These are phyloP conservation scores for Talaromyces islandicus DNA, from an alignment of 2,329 filamentous ascomycete species.

Conservation along the genomic window DNA sequence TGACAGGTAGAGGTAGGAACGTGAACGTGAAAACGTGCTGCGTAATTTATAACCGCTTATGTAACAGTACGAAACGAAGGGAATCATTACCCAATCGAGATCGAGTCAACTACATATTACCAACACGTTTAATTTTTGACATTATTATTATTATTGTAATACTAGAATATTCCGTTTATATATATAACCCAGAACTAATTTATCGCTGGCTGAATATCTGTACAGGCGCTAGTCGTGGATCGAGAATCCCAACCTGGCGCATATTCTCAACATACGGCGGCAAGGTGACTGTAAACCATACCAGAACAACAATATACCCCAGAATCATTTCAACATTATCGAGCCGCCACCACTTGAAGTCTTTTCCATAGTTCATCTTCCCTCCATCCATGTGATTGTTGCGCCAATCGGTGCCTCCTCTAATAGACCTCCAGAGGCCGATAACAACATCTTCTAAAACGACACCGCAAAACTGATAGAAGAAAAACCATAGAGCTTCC, in stretches of 20 bases:
- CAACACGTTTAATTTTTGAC: too few species aligned
- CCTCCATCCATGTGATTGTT: not conserved
- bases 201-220: not conserved
- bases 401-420: not conserved
- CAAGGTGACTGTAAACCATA: not conserved
- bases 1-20: too few species aligned
- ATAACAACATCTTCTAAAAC: not conserved
- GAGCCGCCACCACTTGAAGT: not conserved
- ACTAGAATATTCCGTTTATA: too few species aligned
- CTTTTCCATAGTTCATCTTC: not conserved
- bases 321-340: not conserved
- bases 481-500: not conserved
- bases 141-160: too few species aligned
- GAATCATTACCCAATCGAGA: not conserved
- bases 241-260: not conserved
- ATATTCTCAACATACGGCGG: slow-evolving; percentile 3
- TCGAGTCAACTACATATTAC: not conserved
- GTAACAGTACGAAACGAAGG: not conserved
- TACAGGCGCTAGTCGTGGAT: not conserved
- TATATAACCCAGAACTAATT: not conserved
- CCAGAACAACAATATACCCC: not conserved
- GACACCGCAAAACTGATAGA: not conserved
- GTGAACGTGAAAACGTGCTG: not conserved
- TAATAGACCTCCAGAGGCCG: not conserved
- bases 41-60: not conserved